Conservation (phyloP, 23 red algal species). For the Porphyridium purpureum region DNA sequence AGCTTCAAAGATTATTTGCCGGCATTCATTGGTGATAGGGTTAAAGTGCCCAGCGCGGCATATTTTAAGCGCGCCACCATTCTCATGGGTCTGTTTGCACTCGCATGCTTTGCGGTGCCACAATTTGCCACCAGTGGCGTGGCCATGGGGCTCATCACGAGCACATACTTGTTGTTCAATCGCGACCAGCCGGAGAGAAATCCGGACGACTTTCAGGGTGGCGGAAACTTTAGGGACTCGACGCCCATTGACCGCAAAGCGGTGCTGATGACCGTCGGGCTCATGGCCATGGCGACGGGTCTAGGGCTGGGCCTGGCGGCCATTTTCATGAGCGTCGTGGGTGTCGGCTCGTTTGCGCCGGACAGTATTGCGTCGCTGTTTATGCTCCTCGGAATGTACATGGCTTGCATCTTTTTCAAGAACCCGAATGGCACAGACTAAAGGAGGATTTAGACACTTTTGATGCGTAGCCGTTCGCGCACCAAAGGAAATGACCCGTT, state of each 20-base stretch:
- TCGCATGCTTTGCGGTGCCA: constrained; percentile 59
- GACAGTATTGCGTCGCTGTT: constrained; percentile 37
- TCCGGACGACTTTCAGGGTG: constrained; percentile 77
- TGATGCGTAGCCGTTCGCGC: too few species aligned
- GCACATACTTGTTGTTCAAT: constrained; percentile 82
- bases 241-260: constrained; percentile 57
- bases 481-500: too few species aligned
- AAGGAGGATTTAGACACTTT: too few species aligned
- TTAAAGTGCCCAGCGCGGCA: constrained; percentile 52
- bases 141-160: constrained; percentile 74
- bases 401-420: constrained; percentile 63
- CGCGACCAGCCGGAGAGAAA: constrained; percentile 69
- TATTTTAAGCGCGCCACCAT: constrained; percentile 52
- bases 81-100: constrained; percentile 62
- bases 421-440: constrained; percentile 9
- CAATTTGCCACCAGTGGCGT: constrained; percentile 56
- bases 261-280: constrained; percentile 52
- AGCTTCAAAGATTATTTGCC: constrained; percentile 64
- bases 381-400: constrained; percentile 57
- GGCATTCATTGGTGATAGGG: constrained; percentile 29
- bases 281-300: constrained; percentile 36
- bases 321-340: constrained; percentile 46
- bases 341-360: constrained; percentile 50
- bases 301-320: constrained; percentile 19
- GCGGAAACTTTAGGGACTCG: too few species aligned